Conservation (phyloP, 352 stramenopile genomes). For the Aphanomyces astaci region DNA sequence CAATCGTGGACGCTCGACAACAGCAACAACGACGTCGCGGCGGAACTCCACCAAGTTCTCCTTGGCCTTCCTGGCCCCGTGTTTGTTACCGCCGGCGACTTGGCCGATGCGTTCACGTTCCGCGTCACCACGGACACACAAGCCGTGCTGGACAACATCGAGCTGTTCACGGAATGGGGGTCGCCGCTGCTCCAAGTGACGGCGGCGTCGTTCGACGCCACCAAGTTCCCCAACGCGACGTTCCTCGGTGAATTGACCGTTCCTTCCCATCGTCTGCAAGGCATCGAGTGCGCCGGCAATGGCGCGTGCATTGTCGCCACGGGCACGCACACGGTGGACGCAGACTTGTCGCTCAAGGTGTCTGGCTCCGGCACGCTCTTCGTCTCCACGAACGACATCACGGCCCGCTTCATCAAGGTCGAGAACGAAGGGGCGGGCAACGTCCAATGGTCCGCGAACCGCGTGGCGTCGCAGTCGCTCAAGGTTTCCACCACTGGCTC, state of each 20-base stretch:
- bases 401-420: conserved; percentile 2
- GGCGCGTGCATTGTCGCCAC: conserved; percentile 13
- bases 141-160: conserved; percentile 12
- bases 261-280: conserved; percentile 4
- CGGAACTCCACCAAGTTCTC: neutral
- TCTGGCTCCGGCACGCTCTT: conserved; percentile 17
- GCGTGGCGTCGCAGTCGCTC: conserved; percentile 8
- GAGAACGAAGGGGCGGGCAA: conserved; percentile 1
- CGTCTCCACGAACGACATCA: conserved; percentile 15
- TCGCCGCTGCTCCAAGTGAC: conserved; percentile 9
- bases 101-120: neutral
- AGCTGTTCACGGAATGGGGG: conserved; percentile 7
- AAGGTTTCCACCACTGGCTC: neutral
- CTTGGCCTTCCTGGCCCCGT: neutral
- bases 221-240: neutral
- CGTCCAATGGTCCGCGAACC: conserved; percentile 7
- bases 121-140: conserved; percentile 5
- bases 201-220: neutral
- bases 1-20: conserved; percentile 12
- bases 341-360: conserved; percentile 10
- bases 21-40: neutral
- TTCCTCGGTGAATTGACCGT: conserved; percentile 8
- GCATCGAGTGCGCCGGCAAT: conserved; percentile 11
- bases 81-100: neutral
- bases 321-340: neutral